Evolutionary conservation across 1,284 basidiomycete species (phyloP), one percentile per base, ranked within the genome.

Genomic region (Leccinum fallax): DNA sequence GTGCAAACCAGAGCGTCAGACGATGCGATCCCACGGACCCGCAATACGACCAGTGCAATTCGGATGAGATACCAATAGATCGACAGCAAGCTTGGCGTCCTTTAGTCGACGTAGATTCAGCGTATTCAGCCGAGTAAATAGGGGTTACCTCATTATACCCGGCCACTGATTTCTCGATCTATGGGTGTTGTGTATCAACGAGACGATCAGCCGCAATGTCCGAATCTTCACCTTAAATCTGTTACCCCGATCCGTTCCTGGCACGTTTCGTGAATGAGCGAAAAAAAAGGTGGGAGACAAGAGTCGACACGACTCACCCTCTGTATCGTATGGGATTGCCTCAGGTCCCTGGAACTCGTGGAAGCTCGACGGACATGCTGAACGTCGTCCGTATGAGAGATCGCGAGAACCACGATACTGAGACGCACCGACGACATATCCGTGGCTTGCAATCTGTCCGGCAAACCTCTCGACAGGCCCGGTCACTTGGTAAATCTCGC

Each of bases 31-130:
- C 15, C 10, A 73, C 83, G 57, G 56, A 92, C 93, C 81, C 40
- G 92, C 93, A 66, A 97, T 92, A 51, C 93, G 86, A 4, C 95
- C 95, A 68, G 90, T 97, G 78, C 95, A 97, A 75, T 90, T 95
- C 15, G 83, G 80, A 62, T 91, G 79, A 0, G 88, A 88, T 49
- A 72, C 73, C 13, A 96, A 80, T 8, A 96, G 79, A 73, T 96
- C 92, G 54, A 95, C 77, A 0, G 92, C 77, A 21, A 94, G 81
- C 0, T 81, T 90, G 0, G 89, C 85, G 74, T 96, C 94, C 90
- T 94, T 65, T 53, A 30, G 40, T 48, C 24, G 8, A 16, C 13
- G 21, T 26, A 49, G 15, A 26, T 7, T 49, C 24, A 26, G 48
- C 15, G 32, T 10, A 30, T 30, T 30, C 30, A 30, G 30, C 30